A percentile compares a stretch with the other conserved stretches of the same genome.
These are phyloP conservation scores for Botrytis medusae DNA, from an alignment of 2,329 filamentous ascomycete genomes.

Conservation along the genomic window DNA sequence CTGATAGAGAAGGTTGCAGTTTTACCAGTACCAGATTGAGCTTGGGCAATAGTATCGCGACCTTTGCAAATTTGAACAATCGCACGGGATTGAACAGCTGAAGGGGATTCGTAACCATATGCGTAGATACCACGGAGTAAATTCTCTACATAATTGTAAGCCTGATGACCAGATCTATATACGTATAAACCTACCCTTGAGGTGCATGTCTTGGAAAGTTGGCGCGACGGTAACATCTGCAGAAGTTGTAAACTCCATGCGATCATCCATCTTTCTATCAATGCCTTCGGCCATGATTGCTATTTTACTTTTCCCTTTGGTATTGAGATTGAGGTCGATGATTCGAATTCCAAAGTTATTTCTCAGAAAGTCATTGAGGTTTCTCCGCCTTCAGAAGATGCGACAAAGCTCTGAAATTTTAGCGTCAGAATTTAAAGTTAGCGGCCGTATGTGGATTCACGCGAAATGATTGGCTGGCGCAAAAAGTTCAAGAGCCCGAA, in stretches of 20 bases:
- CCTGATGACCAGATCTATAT: not conserved
- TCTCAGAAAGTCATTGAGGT: slow-evolving; percentile 6
- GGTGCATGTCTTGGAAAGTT: slow-evolving; percentile 87
- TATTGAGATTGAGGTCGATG: slow-evolving; percentile 13
- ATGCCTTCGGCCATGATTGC: slow-evolving; percentile 79
- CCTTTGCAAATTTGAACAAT: slow-evolving; percentile 99
- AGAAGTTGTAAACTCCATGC: slow-evolving; percentile 97
- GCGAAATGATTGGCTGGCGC: slow-evolving; percentile 33
- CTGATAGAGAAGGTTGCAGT: slow-evolving; percentile 96
- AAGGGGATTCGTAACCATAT: slow-evolving; percentile 97
- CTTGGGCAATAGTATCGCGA: slow-evolving; percentile 96
- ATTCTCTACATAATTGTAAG: slow-evolving; percentile 61
- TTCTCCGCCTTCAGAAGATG: not conserved
- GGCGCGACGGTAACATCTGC: slow-evolving; percentile 96
- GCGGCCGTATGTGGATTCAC: slow-evolving; percentile 11
- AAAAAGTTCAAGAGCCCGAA: slow-evolving; percentile 22
- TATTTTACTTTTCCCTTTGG: slow-evolving; percentile 22
- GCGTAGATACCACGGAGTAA: slow-evolving; percentile 96
- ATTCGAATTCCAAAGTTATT: not conserved
- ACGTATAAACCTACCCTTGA: slow-evolving; percentile 64
- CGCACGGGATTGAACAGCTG: slow-evolving; percentile 93
- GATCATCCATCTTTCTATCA: slow-evolving; percentile 90
- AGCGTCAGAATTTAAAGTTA: slow-evolving; percentile 28
- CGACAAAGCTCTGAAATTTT: slow-evolving; percentile 23
- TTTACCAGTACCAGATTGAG: slow-evolving; percentile 95